Base-by-base conservation (phyloP, 805 yeast species). In the Metschnikowia reukaufii region DNA sequence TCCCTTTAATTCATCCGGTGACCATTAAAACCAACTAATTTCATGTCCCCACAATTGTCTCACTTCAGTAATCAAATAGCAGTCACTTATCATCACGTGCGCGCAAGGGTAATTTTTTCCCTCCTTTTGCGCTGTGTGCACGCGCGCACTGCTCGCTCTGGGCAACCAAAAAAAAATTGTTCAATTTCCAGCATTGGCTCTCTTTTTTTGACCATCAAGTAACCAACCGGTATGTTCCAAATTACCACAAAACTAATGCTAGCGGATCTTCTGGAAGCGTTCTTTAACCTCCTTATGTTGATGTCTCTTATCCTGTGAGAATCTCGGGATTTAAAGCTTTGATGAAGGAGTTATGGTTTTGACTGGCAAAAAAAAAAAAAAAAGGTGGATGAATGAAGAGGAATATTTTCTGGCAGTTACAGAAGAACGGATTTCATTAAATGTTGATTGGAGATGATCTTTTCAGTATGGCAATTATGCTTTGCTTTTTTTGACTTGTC, bases 151-250 rank as follows among this genome's bases (percentile, higher is more conserved):
- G 42, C 36, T 36, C 45, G 41, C 39, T 12, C 48, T 19, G 23
- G 43, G 19, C 36, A 41, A 36, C 30, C 32, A 33, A 45, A 47
- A 49, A 51, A 51, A 46, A 43, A 31, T 30, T 41, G 49, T 34
- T 42, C 47, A 45, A 45, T 33, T 27, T 37, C 20, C 44, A 31
- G 6, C 34, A 9, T 21, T 2, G 8, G 13, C 2, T 17, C 37
- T 36, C 39, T 23, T 36, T 42, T 50, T 35, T 46, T 39, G 48
- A 37, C 39, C 42, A 52, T 41, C 55, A 45, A 48, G 55, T 41
- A 50, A 47, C 48, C 52, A 48, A 53, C 37, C 40, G 55, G 57
- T 53, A 53, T 53, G 57, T 52, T 32, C 12, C 23, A 33, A 30
- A 18, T 25, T 18, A 23, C 35, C 39, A 15, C 13, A 10, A 7